Base-by-base conservation (phyloP, 176 grass and related monocot genomes). In the Aegilops tauschii region DNA sequence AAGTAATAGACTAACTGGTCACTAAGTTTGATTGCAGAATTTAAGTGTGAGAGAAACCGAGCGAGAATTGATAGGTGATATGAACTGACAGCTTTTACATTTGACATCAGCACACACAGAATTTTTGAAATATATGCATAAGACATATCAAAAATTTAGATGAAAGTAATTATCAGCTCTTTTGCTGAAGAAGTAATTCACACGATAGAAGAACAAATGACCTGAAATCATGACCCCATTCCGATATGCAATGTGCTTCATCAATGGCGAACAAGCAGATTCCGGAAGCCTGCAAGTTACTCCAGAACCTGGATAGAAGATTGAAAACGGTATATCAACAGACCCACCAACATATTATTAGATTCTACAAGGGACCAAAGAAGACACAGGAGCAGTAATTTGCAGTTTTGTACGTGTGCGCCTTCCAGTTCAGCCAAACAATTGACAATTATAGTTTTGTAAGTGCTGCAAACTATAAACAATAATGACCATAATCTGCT, bases 161-260 rank as follows among this genome's bases (percentile, higher is more conserved):
- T 82, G 28, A 2, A 35, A 8, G 20, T 23, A 78, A 45, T 47
- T 63, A 56, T n/a, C 10, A n/a, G 39, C 18, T 8, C 27, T 50
- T 77, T 30, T 62, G 77, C n/a, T 63, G 8, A 82, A 36, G 3
- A 71, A 54, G 76, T 36, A 12, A 2, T 79, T 78, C 23, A 18
- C 28, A 67, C 9, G 16, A 85, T 44, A 81, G 40, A 47, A 29
- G 35, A 70, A 27, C 30, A 76, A 82, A 80, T 47, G 88, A 98
- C 93, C 92, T 98, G 93, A 98, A 98, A 96, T 98, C 92, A 89
- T 98, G 96, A 28, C 96, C 96, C 93, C 96, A 98, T 82, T 96
- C 93, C 58, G 96, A 98, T 89, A 98, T 96, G 86, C 96, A 98
- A 85, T 98, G 96, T 21, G 92, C 92, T 88, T 98, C 96, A 83